A percentile compares a stretch with the other conserved stretches of the same genome.
Conservation (phyloP, 2,329 filamentous ascomycete species). For the Fusarium albosuccineum region DNA sequence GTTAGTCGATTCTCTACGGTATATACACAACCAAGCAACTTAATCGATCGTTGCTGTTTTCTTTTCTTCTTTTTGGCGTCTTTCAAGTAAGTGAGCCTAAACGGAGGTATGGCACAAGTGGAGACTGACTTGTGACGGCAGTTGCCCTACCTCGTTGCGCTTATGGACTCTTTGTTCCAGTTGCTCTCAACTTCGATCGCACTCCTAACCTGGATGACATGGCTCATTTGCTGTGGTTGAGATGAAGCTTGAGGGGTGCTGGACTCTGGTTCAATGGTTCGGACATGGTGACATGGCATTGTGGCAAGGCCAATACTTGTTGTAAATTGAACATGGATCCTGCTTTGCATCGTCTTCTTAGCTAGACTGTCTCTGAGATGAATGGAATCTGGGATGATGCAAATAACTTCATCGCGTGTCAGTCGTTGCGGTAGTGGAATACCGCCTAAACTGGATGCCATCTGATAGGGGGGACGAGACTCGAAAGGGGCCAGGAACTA, state of each 20-base stretch:
- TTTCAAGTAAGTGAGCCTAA: slow-evolving; percentile 16
- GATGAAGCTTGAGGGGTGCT: neutral
- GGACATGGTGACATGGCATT: neutral
- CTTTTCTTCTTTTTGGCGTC: neutral
- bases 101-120: neutral
- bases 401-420: neutral
- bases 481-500: too few relatives aligned
- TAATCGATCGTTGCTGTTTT: neutral
- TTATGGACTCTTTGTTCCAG: neutral
- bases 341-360: slow-evolving; percentile 5
- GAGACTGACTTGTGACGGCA: neutral
- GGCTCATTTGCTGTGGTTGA: neutral
- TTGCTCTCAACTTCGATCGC: neutral
- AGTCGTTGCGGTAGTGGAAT: neutral
- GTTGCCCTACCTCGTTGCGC: neutral
- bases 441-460: too few relatives aligned
- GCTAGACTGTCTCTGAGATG: neutral
- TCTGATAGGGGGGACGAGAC: too few relatives aligned
- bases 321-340: slow-evolving; percentile 11
- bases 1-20: slow-evolving; percentile 14
- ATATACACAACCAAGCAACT: slow-evolving; percentile 3
- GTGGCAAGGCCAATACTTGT: slow-evolving; percentile 12
- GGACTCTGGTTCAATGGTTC: neutral
- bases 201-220: neutral
- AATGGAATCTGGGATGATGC: slow-evolving; percentile 7